A percentile compares a stretch with the other conserved stretches of the same genome.
Evolutionary conservation across 164 flowering plant species (phyloP).

Genomic region (Kalanchoe fedtschenkoi): DNA sequence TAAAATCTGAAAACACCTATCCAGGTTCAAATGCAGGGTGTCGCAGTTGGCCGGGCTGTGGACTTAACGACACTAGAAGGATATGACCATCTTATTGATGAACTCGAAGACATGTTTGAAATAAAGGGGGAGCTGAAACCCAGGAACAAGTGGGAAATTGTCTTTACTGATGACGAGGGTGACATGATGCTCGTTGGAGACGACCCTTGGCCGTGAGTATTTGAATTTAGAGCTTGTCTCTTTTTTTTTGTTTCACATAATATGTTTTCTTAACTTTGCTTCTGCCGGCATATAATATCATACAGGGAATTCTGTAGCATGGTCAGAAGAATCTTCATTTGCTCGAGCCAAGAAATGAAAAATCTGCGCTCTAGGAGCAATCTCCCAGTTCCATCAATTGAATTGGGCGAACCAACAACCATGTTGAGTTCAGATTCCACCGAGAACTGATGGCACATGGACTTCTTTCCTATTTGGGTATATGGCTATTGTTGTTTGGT

Average conservation of each 20-base stretch:
- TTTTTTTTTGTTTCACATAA: slow-evolving; percentile 1
- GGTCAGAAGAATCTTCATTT: slow-evolving; percentile 68
- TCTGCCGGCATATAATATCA: not conserved
- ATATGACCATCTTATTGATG: slow-evolving; percentile 58
- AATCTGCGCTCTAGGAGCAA: slow-evolving; percentile 44
- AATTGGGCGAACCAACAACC: slow-evolving; percentile 25
- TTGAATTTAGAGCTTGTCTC: not conserved
- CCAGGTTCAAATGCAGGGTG: slow-evolving; percentile 94
- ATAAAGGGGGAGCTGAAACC: slow-evolving; percentile 60
- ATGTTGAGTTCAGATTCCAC: slow-evolving; percentile 25
- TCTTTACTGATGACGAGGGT: slow-evolving; percentile 86
- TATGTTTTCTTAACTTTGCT: not conserved
- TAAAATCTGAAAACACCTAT: not conserved
- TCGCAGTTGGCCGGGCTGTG: slow-evolving; percentile 86
- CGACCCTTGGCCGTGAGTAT: slow-evolving; percentile 78
- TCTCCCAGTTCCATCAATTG: slow-evolving; percentile 22
- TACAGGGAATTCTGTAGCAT: slow-evolving; percentile 83
- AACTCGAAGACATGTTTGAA: slow-evolving; percentile 76
- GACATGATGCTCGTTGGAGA: slow-evolving; percentile 95
- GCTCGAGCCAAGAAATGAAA: slow-evolving; percentile 73
- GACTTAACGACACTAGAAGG: slow-evolving; percentile 56
- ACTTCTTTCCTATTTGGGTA: not conserved
- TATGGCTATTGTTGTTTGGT: not conserved
- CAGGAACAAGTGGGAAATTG: slow-evolving; percentile 67
- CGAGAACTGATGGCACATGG: slow-evolving; percentile 12